phyloP scores from a whole-genome alignment of 2,329 filamentous ascomycete species.

The Cadophora luteo-olivacea region DNA sequence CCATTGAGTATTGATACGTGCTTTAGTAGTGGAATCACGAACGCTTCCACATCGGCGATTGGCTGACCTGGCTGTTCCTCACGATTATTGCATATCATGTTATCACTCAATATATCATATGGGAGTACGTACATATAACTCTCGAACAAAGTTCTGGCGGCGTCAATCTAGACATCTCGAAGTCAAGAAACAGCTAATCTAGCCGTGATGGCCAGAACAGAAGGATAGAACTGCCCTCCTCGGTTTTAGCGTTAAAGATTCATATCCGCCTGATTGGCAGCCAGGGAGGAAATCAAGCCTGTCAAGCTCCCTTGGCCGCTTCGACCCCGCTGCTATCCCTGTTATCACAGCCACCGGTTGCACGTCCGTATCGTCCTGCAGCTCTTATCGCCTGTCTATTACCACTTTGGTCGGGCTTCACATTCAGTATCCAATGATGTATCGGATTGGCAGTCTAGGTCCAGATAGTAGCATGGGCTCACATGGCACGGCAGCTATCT shows the following conservation, averaged over 20 bases:
- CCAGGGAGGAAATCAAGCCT: background rate
- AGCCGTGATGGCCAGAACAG: background rate
- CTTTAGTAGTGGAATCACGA: background rate
- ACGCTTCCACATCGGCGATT: background rate
- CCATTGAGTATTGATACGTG: background rate
- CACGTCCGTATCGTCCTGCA: conserved; percentile 27
- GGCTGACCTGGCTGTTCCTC: background rate
- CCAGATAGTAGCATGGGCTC: conserved; percentile 22
- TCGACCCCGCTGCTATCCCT: conserved; percentile 20
- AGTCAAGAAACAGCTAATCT: background rate
- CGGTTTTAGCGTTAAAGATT: background rate
- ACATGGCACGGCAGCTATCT: conserved; percentile 11
- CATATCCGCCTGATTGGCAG: conserved; percentile 8
- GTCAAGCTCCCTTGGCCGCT: conserved; percentile 22
- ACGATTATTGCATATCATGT: too few species aligned
- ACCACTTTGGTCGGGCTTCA: conserved; percentile 9
- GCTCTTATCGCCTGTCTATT: conserved; percentile 32
- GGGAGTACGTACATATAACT: background rate
- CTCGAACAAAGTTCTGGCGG: background rate
- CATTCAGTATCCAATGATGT: conserved; percentile 27
- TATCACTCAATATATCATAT: too few species aligned
- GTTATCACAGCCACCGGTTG: conserved; percentile 16
- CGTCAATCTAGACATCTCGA: background rate
- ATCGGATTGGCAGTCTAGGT: conserved; percentile 8
- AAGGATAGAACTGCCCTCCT: conserved; percentile 6